A percentile compares a stretch with the other conserved stretches of the same genome.
These are phyloP conservation scores for Aeschynomene evenia DNA, from an alignment of 306 rosid species.

Conservation along the genomic window DNA sequence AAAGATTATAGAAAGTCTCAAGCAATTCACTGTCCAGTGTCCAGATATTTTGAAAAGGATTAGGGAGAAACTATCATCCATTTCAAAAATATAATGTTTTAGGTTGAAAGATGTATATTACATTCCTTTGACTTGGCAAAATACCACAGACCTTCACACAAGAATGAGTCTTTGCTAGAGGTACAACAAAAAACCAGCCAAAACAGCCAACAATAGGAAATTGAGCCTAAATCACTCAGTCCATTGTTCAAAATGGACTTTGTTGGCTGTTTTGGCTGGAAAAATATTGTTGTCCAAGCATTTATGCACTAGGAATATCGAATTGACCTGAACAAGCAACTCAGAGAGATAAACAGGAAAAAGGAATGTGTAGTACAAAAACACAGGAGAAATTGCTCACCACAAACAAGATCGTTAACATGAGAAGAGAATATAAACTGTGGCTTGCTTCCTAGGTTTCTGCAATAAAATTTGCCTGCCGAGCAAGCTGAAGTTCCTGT, in stretches of 20 bases:
- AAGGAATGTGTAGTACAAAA: not conserved
- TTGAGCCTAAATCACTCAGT: no score
- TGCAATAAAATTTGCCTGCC: conserved; percentile 69
- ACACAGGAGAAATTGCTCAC: conserved; percentile 46
- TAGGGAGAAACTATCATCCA: not conserved
- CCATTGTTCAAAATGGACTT: no score
- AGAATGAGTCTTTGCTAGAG: no score
- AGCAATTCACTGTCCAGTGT: not conserved
- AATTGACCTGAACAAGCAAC: conserved; percentile 3
- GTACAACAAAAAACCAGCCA: no score
- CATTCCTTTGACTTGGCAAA: conserved; percentile 17
- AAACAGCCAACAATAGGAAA: no score
- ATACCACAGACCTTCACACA: not conserved
- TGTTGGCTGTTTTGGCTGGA: no score
- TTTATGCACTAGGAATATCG: not conserved
- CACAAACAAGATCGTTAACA: conserved; percentile 78
- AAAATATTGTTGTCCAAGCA: no score
- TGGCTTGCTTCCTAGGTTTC: conserved; percentile 82
- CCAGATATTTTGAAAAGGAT: not conserved
- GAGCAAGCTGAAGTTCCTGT: conserved; percentile 95
- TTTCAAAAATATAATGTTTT: conserved; percentile 3
- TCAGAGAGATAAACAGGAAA: not conserved
- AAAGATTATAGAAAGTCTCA: not conserved
- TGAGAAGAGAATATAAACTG: conserved; percentile 73
- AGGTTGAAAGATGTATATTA: not conserved